These are phyloP conservation scores for Epichloe hybrida DNA, from an alignment of 2,329 filamentous ascomycete species.

Conservation along the genomic window DNA sequence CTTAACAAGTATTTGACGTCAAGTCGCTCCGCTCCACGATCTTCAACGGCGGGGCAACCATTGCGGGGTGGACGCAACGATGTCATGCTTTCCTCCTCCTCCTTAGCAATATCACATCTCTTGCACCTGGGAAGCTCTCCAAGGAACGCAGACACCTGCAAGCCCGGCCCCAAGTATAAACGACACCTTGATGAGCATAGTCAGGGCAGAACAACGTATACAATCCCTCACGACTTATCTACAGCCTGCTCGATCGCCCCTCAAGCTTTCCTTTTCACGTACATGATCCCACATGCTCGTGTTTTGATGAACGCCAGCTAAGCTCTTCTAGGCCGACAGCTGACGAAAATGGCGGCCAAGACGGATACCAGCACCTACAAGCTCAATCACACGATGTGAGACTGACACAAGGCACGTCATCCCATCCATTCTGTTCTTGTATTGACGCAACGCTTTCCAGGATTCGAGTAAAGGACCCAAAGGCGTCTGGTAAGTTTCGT, in stretches of 20 bases:
- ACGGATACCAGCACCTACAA: constrained; percentile 71
- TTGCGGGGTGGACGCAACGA: background rate
- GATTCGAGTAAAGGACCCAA: constrained; percentile 90
- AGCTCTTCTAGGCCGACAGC: constrained; percentile 2
- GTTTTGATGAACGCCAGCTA: background rate
- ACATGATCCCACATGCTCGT: background rate
- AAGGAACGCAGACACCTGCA: background rate
- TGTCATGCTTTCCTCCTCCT: background rate
- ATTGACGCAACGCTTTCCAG: constrained; percentile 28
- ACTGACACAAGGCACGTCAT: background rate
- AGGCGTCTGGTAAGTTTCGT: constrained; percentile 47
- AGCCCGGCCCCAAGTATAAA: background rate
- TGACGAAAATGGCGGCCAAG: constrained; percentile 43
- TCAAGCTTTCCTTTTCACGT: constrained; percentile 5
- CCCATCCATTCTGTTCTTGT: background rate
- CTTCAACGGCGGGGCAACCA: background rate
- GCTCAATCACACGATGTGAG: constrained; percentile 76
- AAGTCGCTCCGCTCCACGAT: background rate
- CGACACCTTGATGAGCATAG: constrained; percentile 11
- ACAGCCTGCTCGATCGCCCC: constrained; percentile 3
- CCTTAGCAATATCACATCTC: background rate
- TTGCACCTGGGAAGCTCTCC: background rate
- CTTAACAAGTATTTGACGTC: background rate
- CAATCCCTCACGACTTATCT: constrained; percentile 6
- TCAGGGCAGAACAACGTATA: constrained; percentile 14